Evolutionary conservation across 2,329 filamentous ascomycete genomes (phyloP).

Genomic region (Colletotrichum higginsianum): DNA sequence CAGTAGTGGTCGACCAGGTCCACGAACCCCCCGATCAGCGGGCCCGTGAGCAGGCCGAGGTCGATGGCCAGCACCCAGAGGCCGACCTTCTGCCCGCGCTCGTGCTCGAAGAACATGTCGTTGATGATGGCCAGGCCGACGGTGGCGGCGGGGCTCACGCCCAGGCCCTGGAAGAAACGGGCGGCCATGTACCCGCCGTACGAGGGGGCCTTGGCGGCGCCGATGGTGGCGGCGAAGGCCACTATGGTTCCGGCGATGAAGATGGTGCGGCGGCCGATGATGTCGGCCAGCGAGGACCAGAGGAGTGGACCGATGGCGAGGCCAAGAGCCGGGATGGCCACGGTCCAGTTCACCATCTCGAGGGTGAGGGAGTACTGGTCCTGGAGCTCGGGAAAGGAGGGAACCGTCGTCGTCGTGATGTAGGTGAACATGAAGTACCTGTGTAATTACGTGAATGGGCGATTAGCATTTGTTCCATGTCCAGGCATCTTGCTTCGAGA

Average conservation of each 20-base stretch:
- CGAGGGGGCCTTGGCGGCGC: slow-evolving; percentile 51
- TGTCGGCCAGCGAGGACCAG: slow-evolving; percentile 64
- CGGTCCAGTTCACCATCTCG: slow-evolving; percentile 68
- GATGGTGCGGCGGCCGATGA: slow-evolving; percentile 65
- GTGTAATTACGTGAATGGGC: slow-evolving; percentile 10
- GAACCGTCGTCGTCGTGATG: slow-evolving; percentile 69
- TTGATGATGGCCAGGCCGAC: slow-evolving; percentile 69
- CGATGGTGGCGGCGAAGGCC: slow-evolving; percentile 51
- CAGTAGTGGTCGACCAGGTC: slow-evolving; percentile 62
- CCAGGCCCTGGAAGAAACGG: slow-evolving; percentile 71
- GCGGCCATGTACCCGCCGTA: slow-evolving; percentile 70
- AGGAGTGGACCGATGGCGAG: slow-evolving; percentile 66
- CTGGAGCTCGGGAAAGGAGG: slow-evolving; percentile 66
- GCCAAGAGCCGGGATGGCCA: slow-evolving; percentile 66
- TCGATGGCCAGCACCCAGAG: slow-evolving; percentile 72
- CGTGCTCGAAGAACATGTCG: slow-evolving; percentile 70
- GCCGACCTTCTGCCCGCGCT: slow-evolving; percentile 68
- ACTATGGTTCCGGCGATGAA: slow-evolving; percentile 59
- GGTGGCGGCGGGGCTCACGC: slow-evolving; percentile 67
- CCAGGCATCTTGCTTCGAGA: neutral
- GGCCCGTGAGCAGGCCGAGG: slow-evolving; percentile 63
- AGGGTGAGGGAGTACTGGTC: slow-evolving; percentile 60
- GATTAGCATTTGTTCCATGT: neutral
- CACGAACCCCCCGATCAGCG: slow-evolving; percentile 64
- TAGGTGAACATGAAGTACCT: slow-evolving; percentile 73